These are phyloP conservation scores for Pachysandra terminalis DNA, from an alignment of 164 flowering plant genomes.

Conservation along the genomic window DNA sequence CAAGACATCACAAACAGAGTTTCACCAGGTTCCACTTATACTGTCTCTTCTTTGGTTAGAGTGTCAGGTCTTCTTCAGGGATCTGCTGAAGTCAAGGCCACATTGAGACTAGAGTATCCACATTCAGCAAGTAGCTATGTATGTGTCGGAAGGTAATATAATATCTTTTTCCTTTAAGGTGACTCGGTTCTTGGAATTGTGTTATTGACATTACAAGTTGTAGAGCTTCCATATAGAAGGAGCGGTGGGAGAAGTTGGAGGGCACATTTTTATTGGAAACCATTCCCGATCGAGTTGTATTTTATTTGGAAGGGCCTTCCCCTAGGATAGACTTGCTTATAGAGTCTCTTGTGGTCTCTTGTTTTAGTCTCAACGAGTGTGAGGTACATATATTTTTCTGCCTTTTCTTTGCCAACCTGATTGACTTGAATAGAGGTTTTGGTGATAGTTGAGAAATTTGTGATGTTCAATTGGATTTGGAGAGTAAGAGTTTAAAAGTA, in stretches of 20 bases:
- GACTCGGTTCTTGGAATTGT: background rate
- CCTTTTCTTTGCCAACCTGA: conserved; percentile 1
- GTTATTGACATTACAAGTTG: conserved; percentile 9
- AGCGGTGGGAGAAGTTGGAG: conserved; percentile 58
- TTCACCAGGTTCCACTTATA: conserved; percentile 46
- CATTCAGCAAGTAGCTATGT: conserved; percentile 41
- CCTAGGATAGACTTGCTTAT: conserved; percentile 76
- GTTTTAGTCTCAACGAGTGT: conserved; percentile 23
- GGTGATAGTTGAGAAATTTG: background rate
- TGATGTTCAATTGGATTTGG: background rate
- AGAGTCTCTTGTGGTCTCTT: conserved; percentile 45
- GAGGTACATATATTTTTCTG: conserved; percentile 24
- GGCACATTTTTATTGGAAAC: conserved; percentile 64
- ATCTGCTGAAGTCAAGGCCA: conserved; percentile 56
- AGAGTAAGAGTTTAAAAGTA: background rate
- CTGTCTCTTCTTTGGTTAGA: conserved; percentile 63
- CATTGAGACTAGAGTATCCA: conserved; percentile 56
- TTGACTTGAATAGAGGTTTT: conserved; percentile 1
- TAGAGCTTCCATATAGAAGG: conserved; percentile 50
- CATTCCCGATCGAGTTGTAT: conserved; percentile 49
- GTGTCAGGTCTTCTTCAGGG: conserved; percentile 54
- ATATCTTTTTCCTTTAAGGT: background rate
- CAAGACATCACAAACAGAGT: conserved; percentile 77
- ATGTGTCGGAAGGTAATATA: conserved; percentile 59
- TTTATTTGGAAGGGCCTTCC: conserved; percentile 85